These are phyloP conservation scores for Periconia digitata DNA, from an alignment of 2,329 filamentous ascomycete genomes.

Conservation along the genomic window DNA sequence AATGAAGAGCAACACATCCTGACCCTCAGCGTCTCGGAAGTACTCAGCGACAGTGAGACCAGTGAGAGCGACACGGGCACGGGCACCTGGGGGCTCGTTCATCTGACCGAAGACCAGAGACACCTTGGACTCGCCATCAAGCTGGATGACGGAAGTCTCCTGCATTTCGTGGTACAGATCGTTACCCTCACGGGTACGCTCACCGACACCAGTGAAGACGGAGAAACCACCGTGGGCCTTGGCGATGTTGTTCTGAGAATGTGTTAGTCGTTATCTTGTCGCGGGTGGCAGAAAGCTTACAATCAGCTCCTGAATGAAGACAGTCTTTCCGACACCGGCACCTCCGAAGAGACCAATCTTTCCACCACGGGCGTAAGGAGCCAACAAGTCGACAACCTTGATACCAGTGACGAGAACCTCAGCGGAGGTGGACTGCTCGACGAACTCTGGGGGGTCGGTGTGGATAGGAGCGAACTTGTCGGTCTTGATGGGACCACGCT, in stretches of 20 bases:
- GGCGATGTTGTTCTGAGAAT: slow-evolving; percentile 90
- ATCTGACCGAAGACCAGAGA: slow-evolving; percentile 99
- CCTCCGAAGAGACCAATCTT: slow-evolving; percentile 99
- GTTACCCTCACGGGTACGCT: slow-evolving; percentile 99
- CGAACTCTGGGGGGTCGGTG: slow-evolving; percentile 88
- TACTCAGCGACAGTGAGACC: slow-evolving; percentile 73
- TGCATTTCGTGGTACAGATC: slow-evolving; percentile 99
- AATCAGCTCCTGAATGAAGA: slow-evolving; percentile 99
- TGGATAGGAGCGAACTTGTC: slow-evolving; percentile 88
- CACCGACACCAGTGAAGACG: slow-evolving; percentile 99
- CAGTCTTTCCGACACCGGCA: slow-evolving; percentile 99
- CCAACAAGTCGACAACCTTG: slow-evolving; percentile 99
- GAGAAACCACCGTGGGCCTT: slow-evolving; percentile 99
- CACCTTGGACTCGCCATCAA: slow-evolving; percentile 99
- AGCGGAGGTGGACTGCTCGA: slow-evolving; percentile 92
- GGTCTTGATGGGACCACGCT: slow-evolving; percentile 96
- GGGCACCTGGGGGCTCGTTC: slow-evolving; percentile 99
- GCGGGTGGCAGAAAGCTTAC: slow-evolving; percentile 48
- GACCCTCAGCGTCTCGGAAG: slow-evolving; percentile 78
- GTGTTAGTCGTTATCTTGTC: slow-evolving; percentile 24
- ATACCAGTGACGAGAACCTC: slow-evolving; percentile 99
- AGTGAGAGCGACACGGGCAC: slow-evolving; percentile 99
- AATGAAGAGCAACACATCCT: slow-evolving; percentile 99
- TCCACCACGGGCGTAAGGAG: slow-evolving; percentile 99
- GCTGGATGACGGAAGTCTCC: slow-evolving; percentile 98